Conservation (phyloP, 768 basidiomycete species). For the Leccinum longicurvipes region DNA sequence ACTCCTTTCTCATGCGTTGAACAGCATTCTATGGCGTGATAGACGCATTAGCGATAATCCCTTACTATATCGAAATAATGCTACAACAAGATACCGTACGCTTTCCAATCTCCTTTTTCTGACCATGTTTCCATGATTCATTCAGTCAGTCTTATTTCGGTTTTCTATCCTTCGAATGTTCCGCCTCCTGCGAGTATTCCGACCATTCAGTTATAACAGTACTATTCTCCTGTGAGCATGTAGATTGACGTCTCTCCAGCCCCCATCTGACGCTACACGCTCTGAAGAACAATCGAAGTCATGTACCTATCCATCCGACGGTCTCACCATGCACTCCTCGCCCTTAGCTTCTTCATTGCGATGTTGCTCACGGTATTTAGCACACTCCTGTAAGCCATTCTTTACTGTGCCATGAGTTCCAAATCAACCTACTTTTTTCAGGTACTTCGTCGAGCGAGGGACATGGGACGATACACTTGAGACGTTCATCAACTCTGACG, state of each 20-base stretch:
- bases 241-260: not conserved
- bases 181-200: slow-evolving; percentile 82
- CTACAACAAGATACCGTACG: slow-evolving; percentile 82
- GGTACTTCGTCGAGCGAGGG: slow-evolving; percentile 88
- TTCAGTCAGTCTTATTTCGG: slow-evolving; percentile 77
- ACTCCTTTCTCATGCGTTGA: not conserved
- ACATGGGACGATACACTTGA: slow-evolving; percentile 82
- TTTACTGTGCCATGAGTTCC: not conserved
- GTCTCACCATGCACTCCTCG: slow-evolving; percentile 83
- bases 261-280: not conserved
- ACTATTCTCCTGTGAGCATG: slow-evolving; percentile 74
- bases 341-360: slow-evolving; percentile 83
- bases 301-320: slow-evolving; percentile 88
- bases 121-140: not conserved
- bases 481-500: slow-evolving; percentile 81
- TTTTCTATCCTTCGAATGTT: slow-evolving; percentile 92
- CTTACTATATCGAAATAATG: slow-evolving; percentile 85
- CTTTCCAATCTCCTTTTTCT: slow-evolving; percentile 9
- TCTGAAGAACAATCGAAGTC: slow-evolving; percentile 74
- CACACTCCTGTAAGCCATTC: slow-evolving; percentile 62
- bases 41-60: slow-evolving; percentile 81
- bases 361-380: slow-evolving; percentile 88
- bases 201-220: slow-evolving; percentile 82
- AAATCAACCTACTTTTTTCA: slow-evolving; percentile 19
- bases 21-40: slow-evolving; percentile 82